phyloP scores from a whole-genome alignment of 306 rosid genomes.

The Hippophae gyantsensis region DNA sequence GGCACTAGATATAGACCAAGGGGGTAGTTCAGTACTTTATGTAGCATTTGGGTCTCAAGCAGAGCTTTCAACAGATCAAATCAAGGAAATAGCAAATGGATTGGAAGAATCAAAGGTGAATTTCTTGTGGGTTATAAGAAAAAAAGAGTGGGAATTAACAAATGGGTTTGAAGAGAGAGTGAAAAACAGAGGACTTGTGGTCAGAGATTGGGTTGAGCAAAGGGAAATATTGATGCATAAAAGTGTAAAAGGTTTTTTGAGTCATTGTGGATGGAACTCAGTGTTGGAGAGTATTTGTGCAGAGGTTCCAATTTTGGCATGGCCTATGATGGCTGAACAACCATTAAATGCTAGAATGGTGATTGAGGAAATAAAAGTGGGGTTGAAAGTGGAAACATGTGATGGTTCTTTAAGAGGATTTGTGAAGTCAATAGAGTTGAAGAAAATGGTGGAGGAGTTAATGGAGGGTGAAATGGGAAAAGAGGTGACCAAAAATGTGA shows the following conservation, averaged over 20 bases:
- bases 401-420: conserved; percentile 22
- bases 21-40: too few relatives aligned
- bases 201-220: conserved; percentile 46
- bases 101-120: conserved; percentile 31
- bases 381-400: conserved; percentile 26
- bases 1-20: neutral
- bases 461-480: conserved; percentile 37
- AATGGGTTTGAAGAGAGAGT: conserved; percentile 32
- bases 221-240: conserved; percentile 30
- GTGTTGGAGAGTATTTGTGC: conserved; percentile 37
- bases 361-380: conserved; percentile 38
- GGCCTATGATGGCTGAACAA: conserved; percentile 44
- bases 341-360: conserved; percentile 39
- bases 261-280: conserved; percentile 58
- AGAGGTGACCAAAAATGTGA: conserved; percentile 24
- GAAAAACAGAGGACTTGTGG: conserved; percentile 31
- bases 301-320: conserved; percentile 40
- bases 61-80: conserved; percentile 18
- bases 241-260: conserved; percentile 39
- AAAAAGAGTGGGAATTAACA: neutral
- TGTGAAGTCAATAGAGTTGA: conserved; percentile 31
- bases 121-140: conserved; percentile 36
- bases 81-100: conserved; percentile 32
- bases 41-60: conserved; percentile 32
- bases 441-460: conserved; percentile 27